Evolutionary conservation across 305 asterid species (phyloP).

Genomic region (Salvia sclarea): DNA sequence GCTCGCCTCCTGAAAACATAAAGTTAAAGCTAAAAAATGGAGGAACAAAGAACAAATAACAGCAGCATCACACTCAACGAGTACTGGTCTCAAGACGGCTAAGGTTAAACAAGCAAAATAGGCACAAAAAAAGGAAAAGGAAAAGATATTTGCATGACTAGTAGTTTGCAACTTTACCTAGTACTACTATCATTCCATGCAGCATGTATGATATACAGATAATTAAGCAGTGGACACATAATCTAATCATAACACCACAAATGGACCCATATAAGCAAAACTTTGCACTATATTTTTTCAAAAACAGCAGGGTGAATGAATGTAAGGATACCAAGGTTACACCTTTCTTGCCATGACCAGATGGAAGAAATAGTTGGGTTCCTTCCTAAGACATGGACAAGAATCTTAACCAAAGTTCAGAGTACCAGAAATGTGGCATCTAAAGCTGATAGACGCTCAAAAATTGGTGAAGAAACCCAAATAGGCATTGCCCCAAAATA

Average conservation of each 20-base stretch:
- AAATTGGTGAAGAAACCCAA: neutral
- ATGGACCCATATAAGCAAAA: neutral
- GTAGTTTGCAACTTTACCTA: conserved; percentile 11
- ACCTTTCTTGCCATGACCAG: conserved; percentile 9
- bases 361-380: conserved; percentile 3
- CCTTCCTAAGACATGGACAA: conserved; percentile 5
- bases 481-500: neutral
- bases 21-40: conserved; percentile 7
- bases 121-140: conserved; percentile 7
- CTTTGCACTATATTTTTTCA: conserved; percentile 6
- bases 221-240: neutral
- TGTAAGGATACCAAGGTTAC: neutral
- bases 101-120: conserved; percentile 27
- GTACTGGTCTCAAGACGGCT: conserved; percentile 8
- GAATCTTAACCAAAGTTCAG: neutral
- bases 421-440: neutral
- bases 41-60: conserved; percentile 10
- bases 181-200: neutral
- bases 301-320: neutral
- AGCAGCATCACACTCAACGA: neutral
- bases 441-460: neutral
- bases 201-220: neutral
- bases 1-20: conserved; percentile 71
- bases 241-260: conserved; percentile 13
- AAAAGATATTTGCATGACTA: neutral